Conservation (phyloP, 352 stramenopile genomes). For the Albugo laibachii region DNA sequence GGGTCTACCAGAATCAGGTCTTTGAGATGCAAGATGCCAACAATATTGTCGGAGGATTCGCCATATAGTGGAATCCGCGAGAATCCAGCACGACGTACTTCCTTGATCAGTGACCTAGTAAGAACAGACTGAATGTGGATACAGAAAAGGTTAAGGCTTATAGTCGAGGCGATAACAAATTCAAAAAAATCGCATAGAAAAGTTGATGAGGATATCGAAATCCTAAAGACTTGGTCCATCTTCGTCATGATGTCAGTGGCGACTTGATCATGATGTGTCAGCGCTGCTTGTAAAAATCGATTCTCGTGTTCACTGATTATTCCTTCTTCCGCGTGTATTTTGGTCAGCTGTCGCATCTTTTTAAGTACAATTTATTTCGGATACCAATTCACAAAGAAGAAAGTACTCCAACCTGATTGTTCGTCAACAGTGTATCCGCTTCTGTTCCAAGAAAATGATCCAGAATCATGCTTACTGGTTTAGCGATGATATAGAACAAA, state of each 20-base stretch:
- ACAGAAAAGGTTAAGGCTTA: slow-evolving; percentile 3
- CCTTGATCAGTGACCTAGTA: slow-evolving; percentile 47
- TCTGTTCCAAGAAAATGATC: slow-evolving; percentile 87
- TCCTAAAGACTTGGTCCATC: slow-evolving; percentile 89
- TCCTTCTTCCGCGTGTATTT: slow-evolving; percentile 89
- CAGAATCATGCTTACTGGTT: slow-evolving; percentile 84
- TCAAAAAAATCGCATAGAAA: slow-evolving; percentile 21
- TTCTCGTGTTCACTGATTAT: slow-evolving; percentile 88
- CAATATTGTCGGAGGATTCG: slow-evolving; percentile 75
- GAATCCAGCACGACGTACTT: slow-evolving; percentile 93
- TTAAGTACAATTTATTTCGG: not conserved
- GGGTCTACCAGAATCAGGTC: slow-evolving; percentile 98
- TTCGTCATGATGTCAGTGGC: slow-evolving; percentile 90
- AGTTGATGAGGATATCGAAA: slow-evolving; percentile 31
- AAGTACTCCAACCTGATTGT: slow-evolving; percentile 21
- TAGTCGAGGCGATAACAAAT: not conserved
- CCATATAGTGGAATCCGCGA: slow-evolving; percentile 87
- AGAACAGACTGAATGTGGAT: slow-evolving; percentile 1
- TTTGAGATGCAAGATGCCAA: slow-evolving; percentile 96
- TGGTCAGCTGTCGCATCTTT: slow-evolving; percentile 90
- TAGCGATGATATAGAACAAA: slow-evolving; percentile 87
- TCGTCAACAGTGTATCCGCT: slow-evolving; percentile 90
- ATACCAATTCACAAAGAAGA: too few species aligned
- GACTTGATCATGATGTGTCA: slow-evolving; percentile 84
- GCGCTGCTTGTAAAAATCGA: slow-evolving; percentile 86